phyloP scores from a whole-genome alignment of 768 basidiomycete genomes.

The Coprinopsis cinerea region DNA sequence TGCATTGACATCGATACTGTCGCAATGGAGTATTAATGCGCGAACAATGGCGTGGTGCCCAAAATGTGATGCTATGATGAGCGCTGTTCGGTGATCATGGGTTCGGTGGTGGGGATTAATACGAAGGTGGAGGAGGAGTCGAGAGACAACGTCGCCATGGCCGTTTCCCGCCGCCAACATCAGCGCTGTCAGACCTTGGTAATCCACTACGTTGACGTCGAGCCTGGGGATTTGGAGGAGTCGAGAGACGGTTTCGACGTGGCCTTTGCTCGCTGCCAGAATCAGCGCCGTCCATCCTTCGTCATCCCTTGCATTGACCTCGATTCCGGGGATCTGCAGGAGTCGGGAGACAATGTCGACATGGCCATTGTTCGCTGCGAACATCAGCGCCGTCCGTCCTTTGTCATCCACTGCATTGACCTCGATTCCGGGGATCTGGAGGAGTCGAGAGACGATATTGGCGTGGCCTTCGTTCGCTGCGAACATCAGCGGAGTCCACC shows the following conservation, averaged over 20 bases:
- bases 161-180: too few species aligned
- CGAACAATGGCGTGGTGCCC: not conserved
- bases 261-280: not conserved
- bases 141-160: too few species aligned
- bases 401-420: not conserved
- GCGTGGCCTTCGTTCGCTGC: not conserved
- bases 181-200: too few species aligned
- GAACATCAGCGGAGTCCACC: not conserved
- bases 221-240: too few species aligned
- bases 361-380: too few species aligned
- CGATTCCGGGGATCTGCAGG: not conserved
- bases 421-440: not conserved
- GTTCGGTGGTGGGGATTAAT: too few species aligned
- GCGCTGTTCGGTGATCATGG: too few species aligned
- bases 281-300: not conserved
- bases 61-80: not conserved
- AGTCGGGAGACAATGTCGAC: too few species aligned
- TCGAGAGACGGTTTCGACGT: too few species aligned
- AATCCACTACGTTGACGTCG: too few species aligned
- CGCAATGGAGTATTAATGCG: not conserved
- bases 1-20: not conserved
- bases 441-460: not conserved
- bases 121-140: too few species aligned
- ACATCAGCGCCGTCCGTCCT: too few species aligned
- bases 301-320: not conserved